Conservation (phyloP, 768 basidiomycete species). For the Holtermannia corniformis region DNA sequence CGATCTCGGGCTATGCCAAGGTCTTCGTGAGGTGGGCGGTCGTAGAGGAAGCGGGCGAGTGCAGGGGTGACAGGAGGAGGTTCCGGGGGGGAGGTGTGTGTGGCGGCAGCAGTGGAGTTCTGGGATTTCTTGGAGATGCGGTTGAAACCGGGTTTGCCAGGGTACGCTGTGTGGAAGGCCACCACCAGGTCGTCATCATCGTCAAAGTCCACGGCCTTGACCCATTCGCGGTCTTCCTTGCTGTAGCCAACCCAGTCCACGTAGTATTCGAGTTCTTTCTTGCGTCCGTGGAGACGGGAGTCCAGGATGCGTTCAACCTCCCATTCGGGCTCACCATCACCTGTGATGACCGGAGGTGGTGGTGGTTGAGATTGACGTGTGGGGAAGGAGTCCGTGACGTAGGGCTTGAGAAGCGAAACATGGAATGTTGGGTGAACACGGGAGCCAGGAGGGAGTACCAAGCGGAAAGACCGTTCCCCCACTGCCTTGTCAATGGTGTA, state of each 20-base stretch:
- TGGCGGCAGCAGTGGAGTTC: neutral
- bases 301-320: slow-evolving; percentile 30
- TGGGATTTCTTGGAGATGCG: too few species aligned
- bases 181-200: slow-evolving; percentile 28
- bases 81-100: too few species aligned
- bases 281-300: slow-evolving; percentile 12
- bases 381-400: neutral
- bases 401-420: slow-evolving; percentile 10
- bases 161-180: slow-evolving; percentile 16
- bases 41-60: neutral
- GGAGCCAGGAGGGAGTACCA: slow-evolving; percentile 11
- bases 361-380: neutral
- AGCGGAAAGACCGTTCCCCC: slow-evolving; percentile 6
- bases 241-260: slow-evolving; percentile 28
- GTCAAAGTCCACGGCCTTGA: slow-evolving; percentile 22
- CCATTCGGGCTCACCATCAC: slow-evolving; percentile 10
- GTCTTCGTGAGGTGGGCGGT: neutral
- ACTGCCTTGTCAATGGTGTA: slow-evolving; percentile 7
- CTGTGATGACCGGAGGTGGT: neutral
- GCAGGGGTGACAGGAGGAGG: too few species aligned
- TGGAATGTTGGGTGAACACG: slow-evolving; percentile 20
- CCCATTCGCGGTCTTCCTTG: slow-evolving; percentile 23
- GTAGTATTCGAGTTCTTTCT: slow-evolving; percentile 15
- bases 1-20: neutral
- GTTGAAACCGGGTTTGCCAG: slow-evolving; percentile 10